Evolutionary conservation across 352 stramenopile genomes (phyloP).

Genomic region (Phytophthora niederhauseri): DNA sequence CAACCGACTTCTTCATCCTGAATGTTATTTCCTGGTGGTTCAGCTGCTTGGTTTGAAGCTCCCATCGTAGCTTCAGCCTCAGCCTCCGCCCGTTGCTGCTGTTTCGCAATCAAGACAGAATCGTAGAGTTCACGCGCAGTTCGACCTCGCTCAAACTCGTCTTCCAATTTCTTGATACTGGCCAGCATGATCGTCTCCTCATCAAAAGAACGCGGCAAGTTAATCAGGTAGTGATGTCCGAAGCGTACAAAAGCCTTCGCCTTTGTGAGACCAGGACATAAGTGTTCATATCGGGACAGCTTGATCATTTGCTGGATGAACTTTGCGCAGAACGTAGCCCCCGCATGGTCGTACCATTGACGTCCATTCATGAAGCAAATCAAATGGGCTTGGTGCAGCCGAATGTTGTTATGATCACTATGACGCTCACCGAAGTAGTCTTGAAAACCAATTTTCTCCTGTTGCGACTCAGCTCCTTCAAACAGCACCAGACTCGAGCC

Average conservation of each 20-base stretch:
- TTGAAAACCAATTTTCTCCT: conserved; percentile 73
- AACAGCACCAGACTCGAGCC: conserved; percentile 73
- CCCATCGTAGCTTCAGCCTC: conserved; percentile 4
- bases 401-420: conserved; percentile 53
- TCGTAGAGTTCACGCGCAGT: conserved; percentile 76
- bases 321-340: conserved; percentile 62
- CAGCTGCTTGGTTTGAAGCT: conserved; percentile 4
- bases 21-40: neutral
- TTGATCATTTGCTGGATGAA: conserved; percentile 87
- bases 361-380: conserved; percentile 75
- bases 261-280: conserved; percentile 51
- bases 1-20: conserved; percentile 14
- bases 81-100: conserved; percentile 38
- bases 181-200: conserved; percentile 72
- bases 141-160: conserved; percentile 79
- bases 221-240: conserved; percentile 82
- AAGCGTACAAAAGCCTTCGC: conserved; percentile 78
- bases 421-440: conserved; percentile 68
- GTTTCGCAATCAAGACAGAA: conserved; percentile 66
- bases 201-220: conserved; percentile 79
- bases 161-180: conserved; percentile 77
- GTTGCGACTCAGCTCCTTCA: conserved; percentile 66
- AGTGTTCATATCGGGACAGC: conserved; percentile 64
- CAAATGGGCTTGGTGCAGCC: conserved; percentile 73
- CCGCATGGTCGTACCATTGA: conserved; percentile 72